Conservation (phyloP, 1,139 yeast genomes). For the Meyerozyma guilliermondii region DNA sequence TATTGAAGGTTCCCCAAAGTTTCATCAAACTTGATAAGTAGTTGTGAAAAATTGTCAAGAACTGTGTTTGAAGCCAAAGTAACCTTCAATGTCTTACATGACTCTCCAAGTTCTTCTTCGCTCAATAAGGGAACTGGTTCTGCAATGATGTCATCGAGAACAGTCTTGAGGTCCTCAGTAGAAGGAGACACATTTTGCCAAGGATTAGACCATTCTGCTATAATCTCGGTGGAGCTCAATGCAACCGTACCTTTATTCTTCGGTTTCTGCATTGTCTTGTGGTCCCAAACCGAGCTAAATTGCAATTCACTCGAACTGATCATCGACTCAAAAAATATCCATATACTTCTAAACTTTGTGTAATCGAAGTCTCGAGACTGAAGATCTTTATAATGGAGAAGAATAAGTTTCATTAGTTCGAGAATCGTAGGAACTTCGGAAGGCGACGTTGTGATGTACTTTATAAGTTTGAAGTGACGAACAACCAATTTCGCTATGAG, state of each 20-base stretch:
- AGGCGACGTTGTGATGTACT: constrained; percentile 18
- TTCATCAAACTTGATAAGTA: neutral
- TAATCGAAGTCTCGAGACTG: constrained; percentile 10
- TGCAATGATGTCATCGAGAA: constrained; percentile 4
- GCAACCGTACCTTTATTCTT: constrained; percentile 3
- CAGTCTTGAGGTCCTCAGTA: constrained; percentile 6
- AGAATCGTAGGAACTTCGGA: constrained; percentile 7
- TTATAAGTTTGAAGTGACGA: constrained; percentile 34
- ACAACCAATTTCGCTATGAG: constrained; percentile 30
- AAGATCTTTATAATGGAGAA: constrained; percentile 10
- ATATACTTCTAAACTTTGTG: constrained; percentile 7
- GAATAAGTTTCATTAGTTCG: constrained; percentile 10
- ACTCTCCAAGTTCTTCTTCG: neutral
- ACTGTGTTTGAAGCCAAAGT: neutral
- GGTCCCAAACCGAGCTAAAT: constrained; percentile 3
- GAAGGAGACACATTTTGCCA: constrained; percentile 7
- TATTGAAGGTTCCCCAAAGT: neutral
- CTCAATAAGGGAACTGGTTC: neutral
- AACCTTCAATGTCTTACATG: neutral
- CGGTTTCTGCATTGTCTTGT: neutral
- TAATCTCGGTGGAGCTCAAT: constrained; percentile 9
- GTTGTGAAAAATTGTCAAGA: neutral
- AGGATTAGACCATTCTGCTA: constrained; percentile 8
- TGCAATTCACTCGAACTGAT: constrained; percentile 2
- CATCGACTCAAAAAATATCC: constrained; percentile 9